phyloP scores from a whole-genome alignment of 208 protist species.

The Leptomonas seymouri region DNA sequence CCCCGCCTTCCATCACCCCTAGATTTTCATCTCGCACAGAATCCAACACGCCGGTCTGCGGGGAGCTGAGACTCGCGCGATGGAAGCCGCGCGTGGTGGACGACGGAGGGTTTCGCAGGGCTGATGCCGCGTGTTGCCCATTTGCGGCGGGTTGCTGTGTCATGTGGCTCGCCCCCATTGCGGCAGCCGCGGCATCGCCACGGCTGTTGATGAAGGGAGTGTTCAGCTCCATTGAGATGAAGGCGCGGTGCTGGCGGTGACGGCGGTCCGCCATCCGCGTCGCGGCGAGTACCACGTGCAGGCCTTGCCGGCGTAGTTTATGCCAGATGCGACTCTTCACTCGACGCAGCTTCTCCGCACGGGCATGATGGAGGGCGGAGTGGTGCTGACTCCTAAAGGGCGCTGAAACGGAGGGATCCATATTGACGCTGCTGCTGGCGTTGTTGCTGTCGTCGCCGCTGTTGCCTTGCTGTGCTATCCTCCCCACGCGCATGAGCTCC shows the following conservation, averaged over 20 bases:
- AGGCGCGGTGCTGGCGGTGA: constrained; percentile 30
- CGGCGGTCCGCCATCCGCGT: constrained; percentile 38
- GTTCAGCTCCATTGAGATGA: constrained; percentile 19
- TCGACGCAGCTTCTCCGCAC: constrained; percentile 33
- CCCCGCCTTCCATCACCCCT: constrained; percentile 7
- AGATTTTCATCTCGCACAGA: constrained; percentile 6
- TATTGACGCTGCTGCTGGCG: background rate
- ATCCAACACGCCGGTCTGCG: background rate
- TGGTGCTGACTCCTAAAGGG: background rate
- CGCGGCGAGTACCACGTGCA: constrained; percentile 47
- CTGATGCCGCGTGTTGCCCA: background rate
- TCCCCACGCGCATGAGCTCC: constrained; percentile 30
- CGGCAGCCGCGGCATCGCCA: constrained; percentile 4
- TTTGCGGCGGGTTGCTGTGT: constrained; percentile 1
- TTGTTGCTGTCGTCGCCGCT: background rate
- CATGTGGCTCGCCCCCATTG: constrained; percentile 4
- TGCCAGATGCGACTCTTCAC: constrained; percentile 41
- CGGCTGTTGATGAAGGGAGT: constrained; percentile 10
- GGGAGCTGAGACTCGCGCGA: background rate
- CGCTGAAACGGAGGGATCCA: constrained; percentile 14
- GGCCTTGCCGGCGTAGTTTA: constrained; percentile 33
- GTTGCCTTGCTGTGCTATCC: background rate
- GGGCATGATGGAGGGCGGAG: constrained; percentile 16
- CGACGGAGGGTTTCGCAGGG: background rate
- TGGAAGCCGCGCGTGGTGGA: background rate